These are phyloP conservation scores for Kwoniella botswanensis DNA, from an alignment of 768 basidiomycete species.

Conservation along the genomic window DNA sequence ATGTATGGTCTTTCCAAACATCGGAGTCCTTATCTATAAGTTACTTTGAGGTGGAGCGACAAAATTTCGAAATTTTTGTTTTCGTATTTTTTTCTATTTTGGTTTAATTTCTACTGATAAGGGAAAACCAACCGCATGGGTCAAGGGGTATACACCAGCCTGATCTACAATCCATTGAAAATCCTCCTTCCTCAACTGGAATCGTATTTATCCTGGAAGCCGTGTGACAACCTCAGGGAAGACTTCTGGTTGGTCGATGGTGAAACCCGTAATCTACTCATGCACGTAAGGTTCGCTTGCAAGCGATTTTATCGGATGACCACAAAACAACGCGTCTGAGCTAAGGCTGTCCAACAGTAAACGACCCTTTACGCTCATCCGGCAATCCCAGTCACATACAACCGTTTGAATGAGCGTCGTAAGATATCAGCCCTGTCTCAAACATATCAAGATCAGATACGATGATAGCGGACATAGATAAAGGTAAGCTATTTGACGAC, in stretches of 20 bases:
- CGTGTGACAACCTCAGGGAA: neutral
- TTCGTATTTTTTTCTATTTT: neutral
- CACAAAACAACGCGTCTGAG: neutral
- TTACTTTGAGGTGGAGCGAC: constrained; percentile 2
- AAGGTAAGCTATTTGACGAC: too few species aligned
- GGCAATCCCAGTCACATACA: neutral
- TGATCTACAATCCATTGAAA: neutral
- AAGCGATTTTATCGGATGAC: neutral
- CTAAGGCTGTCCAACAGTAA: neutral
- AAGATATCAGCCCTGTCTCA: neutral
- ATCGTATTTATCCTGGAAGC: neutral
- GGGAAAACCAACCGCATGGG: constrained; percentile 12
- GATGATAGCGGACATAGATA: neutral
- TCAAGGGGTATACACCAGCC: neutral
- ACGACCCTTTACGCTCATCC: neutral
- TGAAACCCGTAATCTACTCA: neutral
- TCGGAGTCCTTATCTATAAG: constrained; percentile 8
- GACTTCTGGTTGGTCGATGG: neutral
- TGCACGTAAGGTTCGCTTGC: neutral
- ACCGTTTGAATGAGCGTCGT: neutral
- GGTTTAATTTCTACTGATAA: constrained; percentile 1
- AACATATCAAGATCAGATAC: neutral
- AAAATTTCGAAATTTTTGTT: constrained; percentile 8
- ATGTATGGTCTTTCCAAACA: neutral
- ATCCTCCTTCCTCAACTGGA: neutral